Percentiles rank a stretch among this genome's conserved stretches.
phyloP scores from a whole-genome alignment of 768 basidiomycete species.

The Saitozyma podzolica region DNA sequence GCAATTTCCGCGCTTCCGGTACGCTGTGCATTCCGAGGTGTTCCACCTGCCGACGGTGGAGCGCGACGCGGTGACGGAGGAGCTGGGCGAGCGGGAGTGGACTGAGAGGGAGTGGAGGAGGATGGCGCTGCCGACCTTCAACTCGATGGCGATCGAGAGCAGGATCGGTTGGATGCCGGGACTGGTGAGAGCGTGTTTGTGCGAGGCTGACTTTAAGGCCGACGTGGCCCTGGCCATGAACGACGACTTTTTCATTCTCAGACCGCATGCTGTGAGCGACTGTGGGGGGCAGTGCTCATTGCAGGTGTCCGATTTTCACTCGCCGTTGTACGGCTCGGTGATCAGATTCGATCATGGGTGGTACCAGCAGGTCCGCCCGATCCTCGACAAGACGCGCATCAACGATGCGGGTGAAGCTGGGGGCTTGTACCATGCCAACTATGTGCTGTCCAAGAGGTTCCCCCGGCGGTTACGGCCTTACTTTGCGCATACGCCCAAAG shows the following conservation, averaged over 20 bases:
- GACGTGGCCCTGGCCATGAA: constrained; percentile 42
- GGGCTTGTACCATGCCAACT: constrained; percentile 49
- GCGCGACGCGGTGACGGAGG: constrained; percentile 27
- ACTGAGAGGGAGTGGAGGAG: constrained; percentile 39
- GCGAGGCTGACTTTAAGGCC: constrained; percentile 10
- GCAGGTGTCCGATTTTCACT: constrained; percentile 41
- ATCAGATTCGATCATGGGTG: constrained; percentile 47
- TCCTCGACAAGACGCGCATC: constrained; percentile 38
- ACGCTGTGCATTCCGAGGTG: constrained; percentile 44
- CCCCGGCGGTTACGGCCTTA: constrained; percentile 44
- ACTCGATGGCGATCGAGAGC: constrained; percentile 49
- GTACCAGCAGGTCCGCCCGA: constrained; percentile 40
- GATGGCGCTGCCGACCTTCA: constrained; percentile 44
- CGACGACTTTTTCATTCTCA: constrained; percentile 47
- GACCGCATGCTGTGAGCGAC: constrained; percentile 36
- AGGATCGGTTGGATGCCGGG: constrained; percentile 44
- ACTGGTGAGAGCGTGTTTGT: constrained; percentile 20
- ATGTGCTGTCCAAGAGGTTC: constrained; percentile 42
- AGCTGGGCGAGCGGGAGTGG: constrained; percentile 35
- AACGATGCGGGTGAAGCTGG: constrained; percentile 46
- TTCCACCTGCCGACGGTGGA: constrained; percentile 43
- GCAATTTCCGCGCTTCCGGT: constrained; percentile 33
- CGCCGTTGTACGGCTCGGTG: constrained; percentile 45
- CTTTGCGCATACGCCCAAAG: constrained; percentile 48
- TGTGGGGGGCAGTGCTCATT: not conserved